These are phyloP conservation scores for Parascedosporium putredinis DNA, from an alignment of 2,329 filamentous ascomycete genomes.

Conservation along the genomic window DNA sequence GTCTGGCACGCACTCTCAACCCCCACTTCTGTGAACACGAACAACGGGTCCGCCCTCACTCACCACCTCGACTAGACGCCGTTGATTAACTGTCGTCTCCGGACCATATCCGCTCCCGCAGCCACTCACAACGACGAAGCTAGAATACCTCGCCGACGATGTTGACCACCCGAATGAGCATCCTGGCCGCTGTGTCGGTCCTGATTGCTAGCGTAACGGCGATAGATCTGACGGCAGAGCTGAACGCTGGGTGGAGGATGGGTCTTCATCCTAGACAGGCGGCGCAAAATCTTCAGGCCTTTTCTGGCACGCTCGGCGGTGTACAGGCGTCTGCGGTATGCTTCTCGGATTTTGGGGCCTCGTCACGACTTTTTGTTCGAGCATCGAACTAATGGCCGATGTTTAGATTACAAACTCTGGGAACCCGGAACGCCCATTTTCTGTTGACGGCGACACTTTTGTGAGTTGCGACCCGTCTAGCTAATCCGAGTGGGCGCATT, in stretches of 20 bases:
- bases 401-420: conserved; percentile 27
- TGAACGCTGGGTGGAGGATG: conserved; percentile 26
- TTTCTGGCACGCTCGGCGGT: conserved; percentile 29
- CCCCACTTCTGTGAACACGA: not conserved
- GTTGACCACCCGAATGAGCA: not conserved
- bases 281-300: conserved; percentile 29
- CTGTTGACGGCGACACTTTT: conserved; percentile 33
- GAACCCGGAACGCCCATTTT: conserved; percentile 29
- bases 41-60: not conserved
- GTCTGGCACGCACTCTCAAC: too few species aligned
- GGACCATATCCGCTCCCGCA: too few species aligned
- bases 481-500: too few species aligned
- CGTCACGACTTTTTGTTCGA: too few species aligned
- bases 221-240: conserved; percentile 20
- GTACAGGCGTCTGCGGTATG: conserved; percentile 24
- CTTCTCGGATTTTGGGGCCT: not conserved
- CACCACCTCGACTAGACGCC: too few species aligned
- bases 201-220: conserved; percentile 7
- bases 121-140: too few species aligned
- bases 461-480: conserved; percentile 18
- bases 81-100: too few species aligned
- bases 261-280: conserved; percentile 23
- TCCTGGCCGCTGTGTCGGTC: conserved; percentile 3
- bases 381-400: too few species aligned
- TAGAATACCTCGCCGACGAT: not conserved